Evolutionary conservation across 495 filamentous ascomycete species (phyloP).

Genomic region (Acidomyces sp.): DNA sequence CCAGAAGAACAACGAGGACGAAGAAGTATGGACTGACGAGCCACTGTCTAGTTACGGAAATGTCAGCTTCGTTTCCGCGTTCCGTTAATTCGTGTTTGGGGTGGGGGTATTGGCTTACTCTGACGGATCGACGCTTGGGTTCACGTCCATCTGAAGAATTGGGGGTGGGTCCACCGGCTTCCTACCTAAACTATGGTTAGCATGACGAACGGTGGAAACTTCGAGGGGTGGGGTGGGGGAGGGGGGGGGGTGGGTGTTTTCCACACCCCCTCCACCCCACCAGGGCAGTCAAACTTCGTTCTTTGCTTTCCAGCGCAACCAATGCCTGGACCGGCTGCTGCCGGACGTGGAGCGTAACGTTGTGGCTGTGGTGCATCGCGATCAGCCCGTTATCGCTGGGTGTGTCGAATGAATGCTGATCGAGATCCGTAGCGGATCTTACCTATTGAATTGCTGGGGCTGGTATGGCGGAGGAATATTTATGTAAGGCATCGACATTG

Average conservation of each 20-base stretch:
- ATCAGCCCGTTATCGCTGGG: slow-evolving; percentile 1
- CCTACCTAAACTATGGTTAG: slow-evolving; percentile 46
- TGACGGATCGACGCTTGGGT: slow-evolving; percentile 4
- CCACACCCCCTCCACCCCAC: no score
- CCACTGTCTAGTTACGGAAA: slow-evolving; percentile 25
- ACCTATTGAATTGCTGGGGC: slow-evolving; percentile 1
- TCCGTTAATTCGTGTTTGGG: no score
- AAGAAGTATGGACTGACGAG: slow-evolving; percentile 64
- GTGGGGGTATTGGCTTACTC: no score
- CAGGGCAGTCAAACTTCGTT: no score
- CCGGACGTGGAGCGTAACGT: slow-evolving; percentile 19
- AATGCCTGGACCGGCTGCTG: slow-evolving; percentile 28
- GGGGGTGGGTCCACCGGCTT: slow-evolving; percentile 94
- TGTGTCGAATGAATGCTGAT: slow-evolving; percentile 1
- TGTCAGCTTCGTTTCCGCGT: slow-evolving; percentile 1
- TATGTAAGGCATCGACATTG: slow-evolving; percentile 9
- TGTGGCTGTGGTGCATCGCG: slow-evolving; percentile 10
- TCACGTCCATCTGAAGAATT: slow-evolving; percentile 70
- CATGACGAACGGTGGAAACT: neutral
- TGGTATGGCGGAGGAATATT: neutral
- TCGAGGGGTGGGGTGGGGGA: neutral
- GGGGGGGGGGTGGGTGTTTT: no score
- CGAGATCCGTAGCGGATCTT: neutral
- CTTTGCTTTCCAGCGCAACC: slow-evolving; percentile 25
- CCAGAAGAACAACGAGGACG: slow-evolving; percentile 58